Base-by-base conservation (phyloP, 1,139 yeast genomes). In the Kodamaea anthophila region DNA sequence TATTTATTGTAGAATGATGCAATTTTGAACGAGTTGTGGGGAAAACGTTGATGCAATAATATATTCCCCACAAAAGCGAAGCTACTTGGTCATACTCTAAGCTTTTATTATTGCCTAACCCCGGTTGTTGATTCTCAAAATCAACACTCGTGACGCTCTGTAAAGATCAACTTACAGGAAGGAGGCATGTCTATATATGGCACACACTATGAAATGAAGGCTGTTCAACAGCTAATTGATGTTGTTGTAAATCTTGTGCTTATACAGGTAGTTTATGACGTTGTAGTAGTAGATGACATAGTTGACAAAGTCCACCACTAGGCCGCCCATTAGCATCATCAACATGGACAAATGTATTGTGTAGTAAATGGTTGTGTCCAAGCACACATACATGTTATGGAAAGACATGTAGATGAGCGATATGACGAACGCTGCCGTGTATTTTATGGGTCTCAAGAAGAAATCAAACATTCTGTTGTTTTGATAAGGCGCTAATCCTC, bases 321-420 rank as follows among this genome's bases (percentile, higher is more conserved):
- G 30, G 15, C 55, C 60, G 11, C 51, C 42, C 27, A 55, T 43
- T 18, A 43, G 41, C 36, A 55, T 37, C 24, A 51, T 38, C 26
- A 56, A 26, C 53, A 55, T 46, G 13, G 57, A 36, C 21, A 44
- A 36, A 37, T 56, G 56, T 40, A 57, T 49, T 15, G 49, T 35
- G 33, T 55, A 55, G 43, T 57, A 57, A 9, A 56, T 39, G 13
- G 47, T 23, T 8, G 58, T 53, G 39, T 56, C 62, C 27, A 57
- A 39, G 10, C 43, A 25, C 30, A 38, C 23, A 30, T 38, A 46
- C 2, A 38, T 30, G 29, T 37, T 40, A 24, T 50, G 46, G 16
- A 41, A 29, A 9, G 34, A 16, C 23, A 27, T 25, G 13, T 32
- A 14, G 13, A 36, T 13, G 23, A 38, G 27, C 11, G 34, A 23